Evolutionary conservation across 768 basidiomycete genomes (phyloP), one percentile per base, ranked within the genome.

Genomic region (Boletus subcaerulescens): DNA sequence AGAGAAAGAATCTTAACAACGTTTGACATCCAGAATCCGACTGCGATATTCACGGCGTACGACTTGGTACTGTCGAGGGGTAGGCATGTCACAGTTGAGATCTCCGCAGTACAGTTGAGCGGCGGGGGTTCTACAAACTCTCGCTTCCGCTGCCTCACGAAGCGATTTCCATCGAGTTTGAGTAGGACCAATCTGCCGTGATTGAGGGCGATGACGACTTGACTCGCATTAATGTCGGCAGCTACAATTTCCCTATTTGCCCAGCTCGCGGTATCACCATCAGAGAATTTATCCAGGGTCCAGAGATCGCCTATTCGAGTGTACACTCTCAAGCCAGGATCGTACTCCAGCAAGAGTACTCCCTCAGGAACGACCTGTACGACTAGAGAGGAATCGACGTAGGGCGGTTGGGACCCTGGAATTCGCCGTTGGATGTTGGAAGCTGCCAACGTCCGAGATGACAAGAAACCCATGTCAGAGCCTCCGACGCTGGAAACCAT

Each of bases 21-120:
- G 60, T 86, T 87, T 4, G 80, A 79, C 20, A 78, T 79, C 92
- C 93, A 96, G 60, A 89, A 89, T 0, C 85, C 82, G n/a, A 88
- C 83, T 0, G 79, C 81, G 26, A 88, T 69, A 49, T 79, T 60
- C 11, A 69, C 69, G 1, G 88, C 69, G 50, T 75, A 84, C 32
- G 70, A 65, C 58, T 77, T 77, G 11, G 66, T 59, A 1, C 73
- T 63, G 59, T 87, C 80, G 17, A 83, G 62, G 0, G 86, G 84
- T 4, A 75, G 65, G 59, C 90, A 83, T 0, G 86, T 85, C 33
- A 94, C 71, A 0, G 87, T 80, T 11, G 91, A 88, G 48, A 93
- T 81, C 62, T 93, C 88, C 38, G 65, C 61, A 10, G 52, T 58
- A 53, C 57, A 65, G 42, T 26, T 31, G 15, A 62, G 45, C 1